phyloP scores from a whole-genome alignment of 371 early-diverging fungal species.

The Mortierella polycephala region DNA sequence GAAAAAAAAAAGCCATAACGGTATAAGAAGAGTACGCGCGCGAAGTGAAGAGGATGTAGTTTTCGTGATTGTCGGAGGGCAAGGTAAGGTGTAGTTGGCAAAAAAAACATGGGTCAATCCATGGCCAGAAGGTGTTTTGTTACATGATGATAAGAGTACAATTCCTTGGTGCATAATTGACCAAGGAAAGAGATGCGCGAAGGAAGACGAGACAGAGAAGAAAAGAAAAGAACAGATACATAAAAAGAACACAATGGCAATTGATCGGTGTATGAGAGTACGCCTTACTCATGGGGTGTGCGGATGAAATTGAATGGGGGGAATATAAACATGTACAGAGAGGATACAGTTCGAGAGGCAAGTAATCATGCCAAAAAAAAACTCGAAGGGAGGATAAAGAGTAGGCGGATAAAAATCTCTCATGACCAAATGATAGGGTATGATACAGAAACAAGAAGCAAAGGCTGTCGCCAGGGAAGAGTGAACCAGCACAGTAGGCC shows the following conservation, averaged over 20 bases:
- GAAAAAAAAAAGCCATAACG: conserved; percentile 1
- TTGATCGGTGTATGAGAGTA: conserved; percentile 1
- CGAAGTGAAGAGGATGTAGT: not conserved
- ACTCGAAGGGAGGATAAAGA: conserved; percentile 1
- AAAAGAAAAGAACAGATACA: conserved; percentile 8
- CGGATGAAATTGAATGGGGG: conserved; percentile 1
- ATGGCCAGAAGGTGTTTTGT: conserved; percentile 17
- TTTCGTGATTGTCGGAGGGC: not conserved
- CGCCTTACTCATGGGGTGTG: not conserved
- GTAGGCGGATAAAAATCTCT: conserved; percentile 2
- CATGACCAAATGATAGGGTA: conserved; percentile 22
- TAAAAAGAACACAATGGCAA: conserved; percentile 5
- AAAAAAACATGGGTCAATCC: conserved; percentile 5
- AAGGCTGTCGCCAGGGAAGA: not conserved
- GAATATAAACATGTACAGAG: conserved; percentile 34
- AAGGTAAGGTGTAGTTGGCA: not conserved
- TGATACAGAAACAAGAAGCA: conserved; percentile 26
- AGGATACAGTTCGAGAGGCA: conserved; percentile 35
- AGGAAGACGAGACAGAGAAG: conserved; percentile 5
- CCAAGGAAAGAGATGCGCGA: conserved; percentile 11
- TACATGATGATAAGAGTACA: conserved; percentile 31
- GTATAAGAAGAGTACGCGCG: not conserved
- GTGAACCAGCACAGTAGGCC: not conserved
- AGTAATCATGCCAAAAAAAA: conserved; percentile 34
- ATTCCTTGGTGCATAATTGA: conserved; percentile 35